Percentiles rank a stretch among this genome's conserved stretches.
Evolutionary conservation across 331 rosid genomes (phyloP).

Genomic region (Quercus lobata): DNA sequence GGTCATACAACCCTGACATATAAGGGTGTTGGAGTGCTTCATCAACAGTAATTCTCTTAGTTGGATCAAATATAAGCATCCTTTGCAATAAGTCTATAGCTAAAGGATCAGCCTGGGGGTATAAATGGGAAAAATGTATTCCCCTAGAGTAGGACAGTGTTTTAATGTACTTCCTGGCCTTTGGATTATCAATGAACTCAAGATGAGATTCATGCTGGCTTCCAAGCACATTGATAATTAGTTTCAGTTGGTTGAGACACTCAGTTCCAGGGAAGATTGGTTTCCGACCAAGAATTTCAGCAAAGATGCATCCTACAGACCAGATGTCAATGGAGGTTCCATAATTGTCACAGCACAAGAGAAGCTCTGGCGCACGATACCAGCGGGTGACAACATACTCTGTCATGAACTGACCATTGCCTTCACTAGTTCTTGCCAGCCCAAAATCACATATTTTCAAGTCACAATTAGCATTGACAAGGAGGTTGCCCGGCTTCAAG

Average conservation of each 20-base stretch:
- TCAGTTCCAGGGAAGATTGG: slow-evolving; percentile 52
- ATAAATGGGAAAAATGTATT: slow-evolving; percentile 30
- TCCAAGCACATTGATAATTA: slow-evolving; percentile 45
- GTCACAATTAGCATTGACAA: slow-evolving; percentile 48
- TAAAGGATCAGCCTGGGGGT: slow-evolving; percentile 45
- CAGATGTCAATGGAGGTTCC: slow-evolving; percentile 60
- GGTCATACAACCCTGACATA: slow-evolving; percentile 41
- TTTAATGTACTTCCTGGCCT: slow-evolving; percentile 39
- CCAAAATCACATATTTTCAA: slow-evolving; percentile 58
- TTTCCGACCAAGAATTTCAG: slow-evolving; percentile 52
- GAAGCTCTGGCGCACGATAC: slow-evolving; percentile 64
- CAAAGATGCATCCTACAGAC: slow-evolving; percentile 64
- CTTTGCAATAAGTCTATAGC: slow-evolving; percentile 47
- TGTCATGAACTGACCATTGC: slow-evolving; percentile 47
- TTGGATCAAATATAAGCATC: slow-evolving; percentile 54
- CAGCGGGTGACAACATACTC: slow-evolving; percentile 64
- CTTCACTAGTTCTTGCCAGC: slow-evolving; percentile 45
- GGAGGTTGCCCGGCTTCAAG: slow-evolving; percentile 58
- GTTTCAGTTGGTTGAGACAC: slow-evolving; percentile 50
- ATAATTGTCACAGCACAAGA: slow-evolving; percentile 45
- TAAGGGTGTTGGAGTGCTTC: slow-evolving; percentile 58
- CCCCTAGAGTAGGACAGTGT: slow-evolving; percentile 38
- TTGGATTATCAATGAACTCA: slow-evolving; percentile 36
- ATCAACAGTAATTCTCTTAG: slow-evolving; percentile 38
- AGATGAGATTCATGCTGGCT: slow-evolving; percentile 36